Percentiles rank a stretch among this genome's conserved stretches.
Evolutionary conservation across 805 yeast species (phyloP).

Genomic region (Hyphopichia homilentoma): DNA sequence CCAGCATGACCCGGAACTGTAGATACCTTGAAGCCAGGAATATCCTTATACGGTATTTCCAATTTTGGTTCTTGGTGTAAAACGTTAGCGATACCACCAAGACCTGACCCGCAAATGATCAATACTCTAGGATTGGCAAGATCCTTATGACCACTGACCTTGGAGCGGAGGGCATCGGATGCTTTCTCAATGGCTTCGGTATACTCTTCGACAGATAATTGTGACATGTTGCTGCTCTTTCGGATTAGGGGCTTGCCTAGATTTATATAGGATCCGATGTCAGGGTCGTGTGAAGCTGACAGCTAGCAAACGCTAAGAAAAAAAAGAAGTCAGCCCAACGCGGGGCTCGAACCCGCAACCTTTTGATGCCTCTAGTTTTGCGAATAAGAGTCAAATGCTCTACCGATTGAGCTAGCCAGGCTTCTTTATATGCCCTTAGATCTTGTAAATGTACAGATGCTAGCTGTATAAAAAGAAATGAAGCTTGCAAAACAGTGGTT

Average conservation of each 20-base stretch:
- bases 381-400: conserved; percentile 31
- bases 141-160: conserved; percentile 3
- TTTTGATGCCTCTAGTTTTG: conserved; percentile 28
- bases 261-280: too few species aligned
- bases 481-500: too few species aligned
- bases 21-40: conserved; percentile 78
- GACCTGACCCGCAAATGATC: conserved; percentile 92
- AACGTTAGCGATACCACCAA: conserved; percentile 75
- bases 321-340: conserved; percentile 22
- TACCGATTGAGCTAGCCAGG: conserved; percentile 33
- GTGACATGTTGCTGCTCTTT: too few species aligned
- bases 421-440: too few species aligned
- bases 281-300: too few species aligned
- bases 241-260: too few species aligned
- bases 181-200: conserved; percentile 7
- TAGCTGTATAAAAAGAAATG: too few species aligned
- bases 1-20: conserved; percentile 94
- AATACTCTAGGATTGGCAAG: conserved; percentile 48
- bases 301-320: too few species aligned
- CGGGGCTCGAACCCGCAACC: conserved; percentile 35
- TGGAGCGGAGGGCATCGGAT: conserved; percentile 3
- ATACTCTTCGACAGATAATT: conserved; percentile 16
- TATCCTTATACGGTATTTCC: conserved; percentile 57
- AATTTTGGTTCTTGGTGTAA: conserved; percentile 38
- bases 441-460: too few species aligned